A percentile compares a stretch with the other conserved stretches of the same genome.
Evolutionary conservation across 192 early-diverging fungal genomes (phyloP).

Genomic region (Phlyctochytrium planicorne): DNA sequence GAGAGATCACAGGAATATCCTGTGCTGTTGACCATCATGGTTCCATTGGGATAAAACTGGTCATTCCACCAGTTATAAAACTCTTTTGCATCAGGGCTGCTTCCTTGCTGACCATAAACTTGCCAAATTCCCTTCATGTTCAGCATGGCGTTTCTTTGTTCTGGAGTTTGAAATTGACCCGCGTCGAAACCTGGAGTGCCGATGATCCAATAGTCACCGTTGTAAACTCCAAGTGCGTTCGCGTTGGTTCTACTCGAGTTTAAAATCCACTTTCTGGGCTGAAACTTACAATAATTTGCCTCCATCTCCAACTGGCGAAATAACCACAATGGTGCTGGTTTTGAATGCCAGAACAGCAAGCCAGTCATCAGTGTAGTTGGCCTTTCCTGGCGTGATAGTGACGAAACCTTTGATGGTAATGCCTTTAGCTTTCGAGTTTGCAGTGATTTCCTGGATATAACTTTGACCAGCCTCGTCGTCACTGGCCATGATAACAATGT

Average conservation of each 20-base stretch:
- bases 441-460: neutral
- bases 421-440: neutral
- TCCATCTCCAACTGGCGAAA: neutral
- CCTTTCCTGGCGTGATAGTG: neutral
- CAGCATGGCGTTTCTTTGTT: neutral
- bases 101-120: neutral
- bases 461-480: neutral
- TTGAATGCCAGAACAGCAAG: neutral
- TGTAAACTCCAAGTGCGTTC: neutral
- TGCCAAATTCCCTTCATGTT: neutral
- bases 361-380: neutral
- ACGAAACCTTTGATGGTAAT: neutral
- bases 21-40: neutral
- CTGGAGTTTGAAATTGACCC: neutral
- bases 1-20: neutral
- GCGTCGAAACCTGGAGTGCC: neutral
- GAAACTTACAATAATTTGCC: neutral
- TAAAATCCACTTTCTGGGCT: too few species aligned
- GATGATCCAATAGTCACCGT: conserved; percentile 9
- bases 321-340: neutral
- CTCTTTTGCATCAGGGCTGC: neutral
- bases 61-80: neutral
- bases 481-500: neutral
- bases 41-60: neutral
- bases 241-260: too few species aligned